Evolutionary conservation across 2,329 filamentous ascomycete genomes (phyloP).

Genomic region (Trichothecium roseum): DNA sequence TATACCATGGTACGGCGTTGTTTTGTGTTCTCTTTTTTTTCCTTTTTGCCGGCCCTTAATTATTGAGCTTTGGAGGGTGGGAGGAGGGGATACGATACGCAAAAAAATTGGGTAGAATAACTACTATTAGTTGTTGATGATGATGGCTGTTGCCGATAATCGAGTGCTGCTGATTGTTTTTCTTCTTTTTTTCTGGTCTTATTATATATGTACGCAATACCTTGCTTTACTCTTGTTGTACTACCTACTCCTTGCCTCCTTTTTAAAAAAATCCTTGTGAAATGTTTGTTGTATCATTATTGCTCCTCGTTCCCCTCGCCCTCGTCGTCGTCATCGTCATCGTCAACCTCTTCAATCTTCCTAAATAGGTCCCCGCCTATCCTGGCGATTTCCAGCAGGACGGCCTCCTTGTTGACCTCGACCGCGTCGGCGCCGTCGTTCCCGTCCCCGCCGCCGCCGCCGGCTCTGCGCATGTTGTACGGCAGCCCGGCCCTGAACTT

Average conservation of each 20-base stretch:
- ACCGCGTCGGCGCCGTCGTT: constrained; percentile 37
- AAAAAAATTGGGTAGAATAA: no score
- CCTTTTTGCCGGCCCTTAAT: no score
- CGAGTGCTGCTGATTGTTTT: no score
- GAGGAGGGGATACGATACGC: neutral
- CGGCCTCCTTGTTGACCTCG: constrained; percentile 54
- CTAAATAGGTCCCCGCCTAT: constrained; percentile 58
- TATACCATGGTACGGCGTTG: neutral
- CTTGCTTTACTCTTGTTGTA: neutral
- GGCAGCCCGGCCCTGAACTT: constrained; percentile 61
- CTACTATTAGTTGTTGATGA: no score
- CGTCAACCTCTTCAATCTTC: constrained; percentile 42
- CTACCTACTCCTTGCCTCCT: no score
- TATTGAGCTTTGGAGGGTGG: neutral
- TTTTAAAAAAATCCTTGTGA: no score
- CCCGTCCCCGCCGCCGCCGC: constrained; percentile 18
- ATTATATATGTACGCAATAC: neutral
- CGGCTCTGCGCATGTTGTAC: constrained; percentile 38
- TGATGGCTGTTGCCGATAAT: no score
- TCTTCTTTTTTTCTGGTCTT: constrained; percentile 2
- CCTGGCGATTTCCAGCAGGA: constrained; percentile 63
- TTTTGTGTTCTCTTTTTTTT: neutral
- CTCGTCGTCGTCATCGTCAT: no score
- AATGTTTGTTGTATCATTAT: constrained; percentile 2
- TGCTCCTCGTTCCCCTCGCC: constrained; percentile 4